Base-by-base conservation (phyloP, 805 yeast species). In the Metschnikowia chrysomelidarum region DNA sequence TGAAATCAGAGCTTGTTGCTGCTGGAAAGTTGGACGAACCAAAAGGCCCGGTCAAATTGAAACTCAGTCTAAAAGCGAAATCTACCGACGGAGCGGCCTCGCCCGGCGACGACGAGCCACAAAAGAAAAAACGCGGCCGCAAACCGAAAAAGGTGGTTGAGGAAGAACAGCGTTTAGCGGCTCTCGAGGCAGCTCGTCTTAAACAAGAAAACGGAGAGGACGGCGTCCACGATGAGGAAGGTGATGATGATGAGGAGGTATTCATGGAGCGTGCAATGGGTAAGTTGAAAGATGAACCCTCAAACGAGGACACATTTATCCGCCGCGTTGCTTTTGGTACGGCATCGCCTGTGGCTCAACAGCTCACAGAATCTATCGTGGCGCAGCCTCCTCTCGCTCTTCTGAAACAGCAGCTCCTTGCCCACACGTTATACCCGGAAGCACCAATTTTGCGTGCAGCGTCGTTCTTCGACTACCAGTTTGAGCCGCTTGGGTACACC, bases 401-500 rank as follows among this genome's bases (percentile, higher is more conserved):
- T 15, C 48, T 59, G 27, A 46, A 51, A 22, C 40, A 56, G 19
- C 62, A 64, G 41, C 47, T 53, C 18, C 17, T 32, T 12, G 36
- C 29, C 32, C 27, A 19, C 13, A 40, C 59, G 0, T 49, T 67
- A 19, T 65, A 66, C 43, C 69, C 71, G 3, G 52, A 58, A 4
- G 51, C 51, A 7, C 53, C 64, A 5, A 45, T 55, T 7, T 39
- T 57, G 7, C 54, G 63, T n/a, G 43, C 43, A 9, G 46, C 49
- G 14, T 34, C 49, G 11, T 48, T 66, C 32, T 62, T 65, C 40
- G 69, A 67, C 24, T 67, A 63, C 46, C 53, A 52, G 32, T 57
- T 68, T 25, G 59, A 59, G 14, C 67, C 77, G 11, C 45, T 59
- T 19, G 59, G 54, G 27, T 54, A 56, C 34, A 60, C 59, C 14